Base-by-base conservation (phyloP, 2,329 filamentous ascomycete genomes). In the Furcasterigmium furcatum region DNA sequence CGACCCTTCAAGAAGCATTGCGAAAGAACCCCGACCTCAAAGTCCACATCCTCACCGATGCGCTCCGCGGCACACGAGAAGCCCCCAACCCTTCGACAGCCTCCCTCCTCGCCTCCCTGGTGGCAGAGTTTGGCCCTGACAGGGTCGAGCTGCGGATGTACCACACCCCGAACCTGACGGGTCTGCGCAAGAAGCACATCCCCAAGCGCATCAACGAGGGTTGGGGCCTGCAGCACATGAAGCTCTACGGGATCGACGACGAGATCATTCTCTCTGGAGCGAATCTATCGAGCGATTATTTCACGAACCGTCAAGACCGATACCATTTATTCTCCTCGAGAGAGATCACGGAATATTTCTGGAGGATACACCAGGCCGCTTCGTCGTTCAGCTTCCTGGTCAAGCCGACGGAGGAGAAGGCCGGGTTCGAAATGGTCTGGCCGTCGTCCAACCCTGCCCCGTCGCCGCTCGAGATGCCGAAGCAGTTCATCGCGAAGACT, bases 141-240 rank as follows among this genome's bases (percentile, higher is more conserved):
- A 80, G 92, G 30, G 91, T 99, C 34, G 90, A 96, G 59, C 83
- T 99, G 52, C 87, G 91, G 56, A 95, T 99, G 91, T 99, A 95
- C 61, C 94, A 99, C 66, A 99, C 94, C 1, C 94, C 94, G 0
- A 99, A 99, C 59, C 69, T 99, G 52, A 95, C 88, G 3, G 94
- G 94, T 0, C 56, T 95, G 46, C 81, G 85, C 42, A 97, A 97
- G 68, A 84, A 84, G 58, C 74, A 88, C 54, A 81, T 97, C 3
- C 94, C 94, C 0, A 88, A 82, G 60, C 79, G 94, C 18, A 92
- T 99, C 62, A 99, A 99, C 56, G 94, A 99, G 68, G 94, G 94
- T 16, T 99, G 94, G 94, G 94, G 94, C 1, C 69, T 99, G 50
- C 94, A 99, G 63, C 94, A 99, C 62, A 99, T 99, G 92, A 99